Evolutionary conservation across 2,329 filamentous ascomycete genomes (phyloP).

Genomic region (Seiridium unicorne): DNA sequence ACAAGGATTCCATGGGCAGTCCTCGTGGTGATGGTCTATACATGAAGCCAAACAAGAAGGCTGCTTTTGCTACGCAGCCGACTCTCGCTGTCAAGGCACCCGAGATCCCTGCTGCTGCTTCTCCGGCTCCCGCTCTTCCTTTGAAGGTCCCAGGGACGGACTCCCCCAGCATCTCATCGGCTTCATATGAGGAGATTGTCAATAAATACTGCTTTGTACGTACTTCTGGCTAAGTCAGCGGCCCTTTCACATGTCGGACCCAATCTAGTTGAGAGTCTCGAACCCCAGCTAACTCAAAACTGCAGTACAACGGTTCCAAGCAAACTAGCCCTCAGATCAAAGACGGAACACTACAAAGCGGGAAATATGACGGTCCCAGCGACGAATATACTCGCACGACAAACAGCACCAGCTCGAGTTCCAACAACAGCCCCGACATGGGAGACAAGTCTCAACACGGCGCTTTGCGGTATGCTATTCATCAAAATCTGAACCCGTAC

Average conservation of each 20-base stretch:
- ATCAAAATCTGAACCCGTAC: conserved; percentile 33
- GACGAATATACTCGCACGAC: conserved; percentile 31
- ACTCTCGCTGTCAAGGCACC: conserved; percentile 7
- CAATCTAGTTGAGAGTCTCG: background rate
- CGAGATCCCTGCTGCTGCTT: conserved; percentile 13
- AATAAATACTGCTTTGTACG: conserved; percentile 99
- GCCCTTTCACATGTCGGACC: conserved; percentile 6
- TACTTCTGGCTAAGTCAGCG: conserved; percentile 42
- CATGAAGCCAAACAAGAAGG: conserved; percentile 50
- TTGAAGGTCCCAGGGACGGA: conserved; percentile 41
- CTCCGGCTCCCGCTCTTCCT: conserved; percentile 8
- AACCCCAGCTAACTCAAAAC: conserved; percentile 21
- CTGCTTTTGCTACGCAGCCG: conserved; percentile 18
- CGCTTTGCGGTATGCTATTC: conserved; percentile 43
- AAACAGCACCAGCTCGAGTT: conserved; percentile 34
- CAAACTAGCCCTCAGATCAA: conserved; percentile 50
- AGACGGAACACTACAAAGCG: conserved; percentile 43
- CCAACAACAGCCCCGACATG: conserved; percentile 35
- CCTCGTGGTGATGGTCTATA: conserved; percentile 50
- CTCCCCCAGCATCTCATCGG: conserved; percentile 69
- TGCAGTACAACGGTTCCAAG: conserved; percentile 60
- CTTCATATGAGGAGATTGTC: conserved; percentile 93
- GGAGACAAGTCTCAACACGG: conserved; percentile 31
- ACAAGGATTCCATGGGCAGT: conserved; percentile 62
- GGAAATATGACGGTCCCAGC: conserved; percentile 41